Evolutionary conservation across 176 grass and related monocot genomes (phyloP), one percentile per base, ranked within the genome.

Genomic region (Poa annua): DNA sequence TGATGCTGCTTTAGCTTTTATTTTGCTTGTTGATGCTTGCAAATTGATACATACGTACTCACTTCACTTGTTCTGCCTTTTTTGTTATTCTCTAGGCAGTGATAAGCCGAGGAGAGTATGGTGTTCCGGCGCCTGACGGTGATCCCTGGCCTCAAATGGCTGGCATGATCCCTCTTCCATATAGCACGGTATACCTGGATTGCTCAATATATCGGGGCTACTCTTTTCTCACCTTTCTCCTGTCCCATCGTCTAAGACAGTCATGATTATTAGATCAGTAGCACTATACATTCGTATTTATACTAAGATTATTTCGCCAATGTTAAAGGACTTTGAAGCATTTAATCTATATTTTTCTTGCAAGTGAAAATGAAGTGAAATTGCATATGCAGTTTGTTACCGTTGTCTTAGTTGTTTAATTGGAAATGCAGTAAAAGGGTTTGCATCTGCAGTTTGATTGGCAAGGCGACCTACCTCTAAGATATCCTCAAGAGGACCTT

Each of bases 91-190:
- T 88, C 44, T 80, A 92, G 85, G 94, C 92, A 75, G 89, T 95
- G 39, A 76, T 95, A 81, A 93, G 87, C 81, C 81, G 87, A 65
- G 85, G 83, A 16, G 13, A 89, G 12, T 96, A 99, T 75, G 96
- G 93, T 24, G 85, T 90, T 48, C 55, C 73, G 0, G 91, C 38
- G 10, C 89, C 83, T 83, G 68, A 49, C 67, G 83, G 29, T 1
- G 76, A 83, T 85, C 93, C 83, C 81, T 99, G 91, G 93, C 93
- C 96, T 82, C 96, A 93, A 65, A 96, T 99, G 87, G 91, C 89
- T 85, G 96, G 91, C 80, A 92, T 93, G 93, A 83, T 96, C 35
- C 96, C 96, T 70, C 56, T 76, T 81, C 80, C 85, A 0, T 17
- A 83, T 61, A 84, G 63, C 48, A 88, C 53, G 71, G 91, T 90